Conservation (phyloP, 441 rosid species). For the Populus trichocarpa region DNA sequence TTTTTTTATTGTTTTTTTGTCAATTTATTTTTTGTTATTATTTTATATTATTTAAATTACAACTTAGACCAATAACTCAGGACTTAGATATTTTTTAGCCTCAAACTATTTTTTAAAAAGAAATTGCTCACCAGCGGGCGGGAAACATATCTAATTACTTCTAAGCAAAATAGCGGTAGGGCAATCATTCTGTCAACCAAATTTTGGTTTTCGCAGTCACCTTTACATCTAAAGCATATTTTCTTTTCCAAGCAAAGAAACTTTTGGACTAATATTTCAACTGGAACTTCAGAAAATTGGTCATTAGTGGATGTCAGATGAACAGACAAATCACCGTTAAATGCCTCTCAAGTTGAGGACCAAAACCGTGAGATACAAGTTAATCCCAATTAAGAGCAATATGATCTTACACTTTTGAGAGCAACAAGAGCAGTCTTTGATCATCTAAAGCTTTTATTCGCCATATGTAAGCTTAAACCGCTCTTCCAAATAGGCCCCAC, state of each 20-base stretch:
- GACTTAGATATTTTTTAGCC: no score
- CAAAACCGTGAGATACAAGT: not conserved
- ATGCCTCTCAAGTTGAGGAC: not conserved
- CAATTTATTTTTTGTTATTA: no score
- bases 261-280: not conserved
- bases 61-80: no score
- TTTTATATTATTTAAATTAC: no score
- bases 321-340: not conserved
- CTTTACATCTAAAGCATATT: not conserved
- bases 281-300: not conserved
- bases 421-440: not conserved
- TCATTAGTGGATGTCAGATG: not conserved
- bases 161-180: not conserved
- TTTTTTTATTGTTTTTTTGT: no score
- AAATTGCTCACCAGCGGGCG: no score
- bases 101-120: no score
- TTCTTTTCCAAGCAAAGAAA: not conserved
- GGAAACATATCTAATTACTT: no score
- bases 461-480: constrained; percentile 46
- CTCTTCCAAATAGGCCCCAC: constrained; percentile 59
- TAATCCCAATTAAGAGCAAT: not conserved
- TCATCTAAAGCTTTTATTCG: not conserved
- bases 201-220: not conserved
- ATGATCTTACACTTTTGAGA: not conserved
- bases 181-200: not conserved